Evolutionary conservation across 345 rosid genomes (phyloP).

Genomic region (Camelina hispida): DNA sequence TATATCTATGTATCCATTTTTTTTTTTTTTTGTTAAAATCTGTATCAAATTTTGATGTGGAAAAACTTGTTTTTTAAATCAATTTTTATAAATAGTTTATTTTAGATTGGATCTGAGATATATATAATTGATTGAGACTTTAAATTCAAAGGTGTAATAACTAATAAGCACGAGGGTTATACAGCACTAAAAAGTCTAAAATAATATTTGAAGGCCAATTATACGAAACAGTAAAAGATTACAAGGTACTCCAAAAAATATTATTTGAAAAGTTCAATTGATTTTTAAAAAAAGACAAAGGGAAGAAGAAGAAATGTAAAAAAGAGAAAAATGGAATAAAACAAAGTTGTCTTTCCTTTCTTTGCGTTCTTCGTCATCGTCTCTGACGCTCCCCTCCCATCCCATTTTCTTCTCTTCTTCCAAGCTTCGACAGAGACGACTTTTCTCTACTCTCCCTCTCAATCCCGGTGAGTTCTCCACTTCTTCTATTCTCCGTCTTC

Average conservation of each 20-base stretch:
- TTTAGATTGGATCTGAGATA: too few relatives aligned
- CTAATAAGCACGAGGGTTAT: too few relatives aligned
- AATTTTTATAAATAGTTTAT: too few relatives aligned
- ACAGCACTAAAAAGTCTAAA: too few relatives aligned
- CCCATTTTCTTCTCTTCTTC: slow-evolving; percentile 33
- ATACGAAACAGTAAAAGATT: too few relatives aligned
- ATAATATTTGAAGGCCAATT: too few relatives aligned
- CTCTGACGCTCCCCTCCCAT: slow-evolving; percentile 18
- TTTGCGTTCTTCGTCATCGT: slow-evolving; percentile 37
- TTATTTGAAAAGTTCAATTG: not conserved
- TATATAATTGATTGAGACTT: too few relatives aligned
- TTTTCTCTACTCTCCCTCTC: not conserved
- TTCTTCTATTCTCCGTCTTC: slow-evolving; percentile 11
- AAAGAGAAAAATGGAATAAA: slow-evolving; percentile 7
- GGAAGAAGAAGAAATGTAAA: slow-evolving; percentile 9
- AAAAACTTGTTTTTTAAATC: too few relatives aligned
- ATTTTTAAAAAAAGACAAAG: slow-evolving; percentile 18
- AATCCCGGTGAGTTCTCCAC: slow-evolving; percentile 31
- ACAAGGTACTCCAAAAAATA: not conserved
- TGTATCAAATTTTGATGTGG: too few relatives aligned
- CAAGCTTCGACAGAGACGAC: slow-evolving; percentile 40
- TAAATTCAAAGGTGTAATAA: too few relatives aligned
- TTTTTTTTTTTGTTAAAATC: too few relatives aligned
- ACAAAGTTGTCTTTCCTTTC: slow-evolving; percentile 19
- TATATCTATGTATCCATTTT: too few relatives aligned